These are phyloP conservation scores for Suillus fuscotomentosus DNA, from an alignment of 768 basidiomycete species.

Conservation along the genomic window DNA sequence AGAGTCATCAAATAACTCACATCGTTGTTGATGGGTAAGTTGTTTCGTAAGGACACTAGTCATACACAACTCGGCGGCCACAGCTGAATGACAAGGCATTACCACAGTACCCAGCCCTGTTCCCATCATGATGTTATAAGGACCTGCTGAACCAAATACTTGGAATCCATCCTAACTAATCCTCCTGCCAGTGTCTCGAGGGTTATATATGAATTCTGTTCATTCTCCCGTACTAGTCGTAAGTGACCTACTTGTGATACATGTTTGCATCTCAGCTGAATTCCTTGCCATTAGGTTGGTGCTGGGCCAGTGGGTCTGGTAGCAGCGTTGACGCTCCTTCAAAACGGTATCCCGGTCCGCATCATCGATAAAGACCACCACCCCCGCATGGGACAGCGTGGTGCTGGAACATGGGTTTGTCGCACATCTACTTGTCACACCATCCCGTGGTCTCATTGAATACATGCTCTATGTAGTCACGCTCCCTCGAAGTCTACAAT, in stretches of 20 bases:
- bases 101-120: not conserved
- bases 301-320: slow-evolving; percentile 11
- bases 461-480: slow-evolving; percentile 30
- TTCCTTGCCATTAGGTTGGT: slow-evolving; percentile 1
- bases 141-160: not conserved
- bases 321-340: slow-evolving; percentile 10
- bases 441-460: not conserved
- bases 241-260: not conserved
- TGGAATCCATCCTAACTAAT: not conserved
- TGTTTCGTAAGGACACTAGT: too few relatives aligned
- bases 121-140: not conserved
- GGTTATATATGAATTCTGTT: not conserved
- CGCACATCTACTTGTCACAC: not conserved
- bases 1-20: too few relatives aligned
- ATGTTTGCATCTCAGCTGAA: not conserved
- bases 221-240: slow-evolving; percentile 4
- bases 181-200: not conserved
- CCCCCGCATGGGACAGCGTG: slow-evolving; percentile 37
- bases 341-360: slow-evolving; percentile 11
- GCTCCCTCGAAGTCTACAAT: slow-evolving; percentile 40
- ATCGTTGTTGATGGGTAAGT: too few relatives aligned
- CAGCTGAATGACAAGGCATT: not conserved
- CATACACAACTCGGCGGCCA: too few relatives aligned
- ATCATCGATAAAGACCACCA: slow-evolving; percentile 15
- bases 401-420: slow-evolving; percentile 35